phyloP scores from a whole-genome alignment of 2,329 filamentous ascomycete species.

The Fusarium pseudocircinatum region DNA sequence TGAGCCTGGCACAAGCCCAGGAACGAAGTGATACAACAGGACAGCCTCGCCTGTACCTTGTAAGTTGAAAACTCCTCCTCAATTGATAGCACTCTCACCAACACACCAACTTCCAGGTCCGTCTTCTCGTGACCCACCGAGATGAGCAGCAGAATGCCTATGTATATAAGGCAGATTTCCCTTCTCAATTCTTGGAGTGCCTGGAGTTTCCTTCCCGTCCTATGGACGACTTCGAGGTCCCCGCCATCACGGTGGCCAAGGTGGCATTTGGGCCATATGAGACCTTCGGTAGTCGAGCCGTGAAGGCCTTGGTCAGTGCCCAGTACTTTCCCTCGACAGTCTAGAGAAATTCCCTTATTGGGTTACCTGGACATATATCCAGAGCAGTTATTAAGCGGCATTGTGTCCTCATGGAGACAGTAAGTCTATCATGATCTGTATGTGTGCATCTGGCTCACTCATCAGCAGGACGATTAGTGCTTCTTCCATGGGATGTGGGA shows the following conservation, averaged over 20 bases:
- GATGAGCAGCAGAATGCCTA: not conserved
- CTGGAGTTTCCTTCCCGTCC: not conserved
- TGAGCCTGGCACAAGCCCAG: not conserved
- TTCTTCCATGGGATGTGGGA: not conserved
- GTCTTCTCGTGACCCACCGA: not conserved
- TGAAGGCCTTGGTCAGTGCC: not conserved
- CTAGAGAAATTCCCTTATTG: accelerated
- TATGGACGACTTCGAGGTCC: not conserved
- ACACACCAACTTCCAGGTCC: not conserved
- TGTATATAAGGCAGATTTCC: not conserved
- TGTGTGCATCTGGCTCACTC: not conserved
- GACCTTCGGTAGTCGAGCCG: not conserved
- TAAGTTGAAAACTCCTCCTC: not conserved
- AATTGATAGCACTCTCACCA: not conserved
- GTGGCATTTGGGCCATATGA: not conserved
- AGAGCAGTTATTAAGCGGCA: no score
- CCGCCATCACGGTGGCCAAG: not conserved
- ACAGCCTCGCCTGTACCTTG: not conserved
- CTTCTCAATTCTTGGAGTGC: not conserved
- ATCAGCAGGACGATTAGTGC: not conserved
- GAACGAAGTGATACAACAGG: not conserved
- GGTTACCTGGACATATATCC: no score
- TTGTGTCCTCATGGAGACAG: not conserved
- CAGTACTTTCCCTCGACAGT: not conserved
- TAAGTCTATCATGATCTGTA: no score